phyloP scores from a whole-genome alignment of 352 stramenopile species.

The Lagenidium sp. region DNA sequence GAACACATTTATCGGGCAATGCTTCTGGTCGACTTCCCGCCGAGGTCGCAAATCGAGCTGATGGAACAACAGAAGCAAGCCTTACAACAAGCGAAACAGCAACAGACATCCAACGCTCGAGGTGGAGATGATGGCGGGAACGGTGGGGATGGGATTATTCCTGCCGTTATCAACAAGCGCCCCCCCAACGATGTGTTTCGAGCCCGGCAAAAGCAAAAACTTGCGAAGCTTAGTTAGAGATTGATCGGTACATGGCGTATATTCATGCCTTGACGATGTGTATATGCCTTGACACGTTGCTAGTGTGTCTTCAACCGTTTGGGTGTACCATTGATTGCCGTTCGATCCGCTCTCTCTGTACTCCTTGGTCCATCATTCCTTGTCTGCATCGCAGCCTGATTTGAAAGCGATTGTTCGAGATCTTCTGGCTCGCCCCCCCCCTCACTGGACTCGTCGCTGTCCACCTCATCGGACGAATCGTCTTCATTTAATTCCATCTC shows the following conservation, averaged over 20 bases:
- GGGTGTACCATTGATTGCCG: no score
- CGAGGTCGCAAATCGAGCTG: slow-evolving; percentile 58
- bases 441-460: slow-evolving; percentile 4
- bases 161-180: slow-evolving; percentile 67
- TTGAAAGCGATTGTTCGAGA: no score
- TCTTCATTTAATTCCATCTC: slow-evolving; percentile 1
- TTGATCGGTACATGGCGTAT: background rate
- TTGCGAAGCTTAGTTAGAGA: slow-evolving; percentile 44
- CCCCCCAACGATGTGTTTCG: slow-evolving; percentile 82
- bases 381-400: no score
- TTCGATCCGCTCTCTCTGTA: no score
- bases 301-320: no score
- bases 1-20: slow-evolving; percentile 83
- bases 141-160: slow-evolving; percentile 18
- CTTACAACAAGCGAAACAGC: slow-evolving; percentile 43
- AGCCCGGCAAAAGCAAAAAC: slow-evolving; percentile 76
- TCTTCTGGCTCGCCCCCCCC: slow-evolving; percentile 33
- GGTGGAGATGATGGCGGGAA: slow-evolving; percentile 29
- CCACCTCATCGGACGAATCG: background rate
- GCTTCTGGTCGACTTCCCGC: slow-evolving; percentile 73
- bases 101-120: slow-evolving; percentile 43
- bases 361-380: no score
- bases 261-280: no score
- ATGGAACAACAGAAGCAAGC: slow-evolving; percentile 45
- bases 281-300: no score